These are phyloP conservation scores for Phytophthora agathidicida DNA, from an alignment of 352 stramenopile genomes.

Conservation along the genomic window DNA sequence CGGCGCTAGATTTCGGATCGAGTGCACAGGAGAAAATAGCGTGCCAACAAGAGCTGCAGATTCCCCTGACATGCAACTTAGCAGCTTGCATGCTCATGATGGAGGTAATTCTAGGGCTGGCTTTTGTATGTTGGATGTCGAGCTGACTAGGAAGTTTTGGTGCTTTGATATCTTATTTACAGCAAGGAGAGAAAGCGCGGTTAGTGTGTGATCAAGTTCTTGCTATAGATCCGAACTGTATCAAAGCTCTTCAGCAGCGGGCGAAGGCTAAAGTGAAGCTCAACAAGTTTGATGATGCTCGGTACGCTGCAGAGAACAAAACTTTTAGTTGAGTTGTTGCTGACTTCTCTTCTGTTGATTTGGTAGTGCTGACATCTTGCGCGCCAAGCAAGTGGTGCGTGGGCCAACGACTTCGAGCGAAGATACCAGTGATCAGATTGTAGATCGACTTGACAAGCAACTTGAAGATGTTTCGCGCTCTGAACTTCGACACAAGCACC, in stretches of 20 bases:
- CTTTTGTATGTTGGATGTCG: background rate
- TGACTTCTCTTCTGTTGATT: constrained; percentile 4
- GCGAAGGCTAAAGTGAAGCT: constrained; percentile 62
- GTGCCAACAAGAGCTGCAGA: constrained; percentile 56
- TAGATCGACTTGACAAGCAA: constrained; percentile 52
- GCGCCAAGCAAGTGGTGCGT: constrained; percentile 38
- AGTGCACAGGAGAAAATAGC: constrained; percentile 39
- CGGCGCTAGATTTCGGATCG: constrained; percentile 66
- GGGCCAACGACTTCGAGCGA: constrained; percentile 11
- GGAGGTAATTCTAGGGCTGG: constrained; percentile 36
- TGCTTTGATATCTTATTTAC: background rate
- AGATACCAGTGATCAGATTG: constrained; percentile 7
- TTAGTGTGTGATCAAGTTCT: constrained; percentile 68
- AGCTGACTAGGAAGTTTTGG: background rate
- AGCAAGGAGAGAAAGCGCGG: constrained; percentile 76
- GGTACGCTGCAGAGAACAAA: constrained; percentile 38
- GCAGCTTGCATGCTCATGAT: constrained; percentile 77
- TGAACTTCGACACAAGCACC: constrained; percentile 48
- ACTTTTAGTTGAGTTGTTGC: background rate
- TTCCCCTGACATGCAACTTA: constrained; percentile 84
- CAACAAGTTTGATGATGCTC: constrained; percentile 57
- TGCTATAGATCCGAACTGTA: constrained; percentile 42
- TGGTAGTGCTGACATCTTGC: constrained; percentile 37
- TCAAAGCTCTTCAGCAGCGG: constrained; percentile 70
- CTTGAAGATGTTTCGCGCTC: constrained; percentile 53